Conservation (phyloP, 2,329 filamentous ascomycete genomes). For the Ilyonectria destructans region DNA sequence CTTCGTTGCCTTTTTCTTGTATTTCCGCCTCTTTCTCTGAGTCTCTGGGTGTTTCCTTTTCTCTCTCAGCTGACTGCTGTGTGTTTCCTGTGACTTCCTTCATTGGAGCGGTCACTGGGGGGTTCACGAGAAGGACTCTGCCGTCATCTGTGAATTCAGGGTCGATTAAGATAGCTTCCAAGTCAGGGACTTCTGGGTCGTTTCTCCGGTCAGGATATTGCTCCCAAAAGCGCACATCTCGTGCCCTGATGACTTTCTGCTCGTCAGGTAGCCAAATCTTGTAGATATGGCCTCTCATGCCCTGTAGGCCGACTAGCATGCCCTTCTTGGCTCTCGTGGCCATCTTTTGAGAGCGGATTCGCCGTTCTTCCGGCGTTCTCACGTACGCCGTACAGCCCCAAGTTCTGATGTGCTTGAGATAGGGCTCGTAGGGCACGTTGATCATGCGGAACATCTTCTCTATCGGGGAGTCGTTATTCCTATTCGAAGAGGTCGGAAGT, state of each 20-base stretch:
- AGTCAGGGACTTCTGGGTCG: not conserved
- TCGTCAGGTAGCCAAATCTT: not conserved
- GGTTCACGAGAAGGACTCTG: too few species aligned
- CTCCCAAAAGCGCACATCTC: slow-evolving; percentile 1
- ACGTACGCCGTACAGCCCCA: slow-evolving; percentile 4
- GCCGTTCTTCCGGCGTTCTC: not conserved
- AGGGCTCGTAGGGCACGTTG: not conserved
- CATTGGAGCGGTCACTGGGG: too few species aligned
- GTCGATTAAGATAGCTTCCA: too few species aligned
- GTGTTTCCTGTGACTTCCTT: too few species aligned
- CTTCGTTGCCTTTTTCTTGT: too few species aligned
- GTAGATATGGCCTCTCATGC: slow-evolving; percentile 1
- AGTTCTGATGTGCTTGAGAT: not conserved
- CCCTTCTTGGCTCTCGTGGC: not conserved
- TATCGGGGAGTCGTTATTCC: not conserved
- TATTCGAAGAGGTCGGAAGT: not conserved
- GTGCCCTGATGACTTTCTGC: not conserved
- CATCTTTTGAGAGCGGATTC: not conserved
- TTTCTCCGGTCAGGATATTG: not conserved
- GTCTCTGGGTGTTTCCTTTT: too few species aligned
- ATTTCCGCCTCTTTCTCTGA: too few species aligned
- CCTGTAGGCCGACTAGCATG: not conserved
- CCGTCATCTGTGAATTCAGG: too few species aligned
- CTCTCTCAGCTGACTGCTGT: too few species aligned
- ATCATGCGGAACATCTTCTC: not conserved